phyloP scores from a whole-genome alignment of 139 green algal species.

The Chlorella sp. region DNA sequence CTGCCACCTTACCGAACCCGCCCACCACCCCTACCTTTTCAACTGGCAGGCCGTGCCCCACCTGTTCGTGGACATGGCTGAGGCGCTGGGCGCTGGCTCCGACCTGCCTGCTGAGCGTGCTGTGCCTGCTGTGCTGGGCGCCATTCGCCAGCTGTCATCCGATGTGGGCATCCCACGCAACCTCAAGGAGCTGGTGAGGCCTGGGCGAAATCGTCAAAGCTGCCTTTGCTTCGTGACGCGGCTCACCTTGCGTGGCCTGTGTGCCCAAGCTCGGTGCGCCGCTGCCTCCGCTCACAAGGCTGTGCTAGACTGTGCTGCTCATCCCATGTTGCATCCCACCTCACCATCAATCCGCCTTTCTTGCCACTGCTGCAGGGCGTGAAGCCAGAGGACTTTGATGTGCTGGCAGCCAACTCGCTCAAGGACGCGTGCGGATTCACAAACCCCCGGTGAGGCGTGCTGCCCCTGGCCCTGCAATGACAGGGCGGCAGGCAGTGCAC shows the following conservation, averaged over 20 bases:
- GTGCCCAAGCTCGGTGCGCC: too few species aligned
- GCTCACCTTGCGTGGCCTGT: too few species aligned
- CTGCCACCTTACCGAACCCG: too few species aligned
- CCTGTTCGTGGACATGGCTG: slow-evolving; percentile 31
- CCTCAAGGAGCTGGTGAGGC: slow-evolving; percentile 35
- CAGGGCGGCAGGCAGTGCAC: too few species aligned
- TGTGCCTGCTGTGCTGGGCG: slow-evolving; percentile 4
- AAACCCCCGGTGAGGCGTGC: slow-evolving; percentile 22
- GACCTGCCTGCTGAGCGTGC: neutral
- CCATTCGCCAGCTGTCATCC: slow-evolving; percentile 13
- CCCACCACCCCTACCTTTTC: too few species aligned
- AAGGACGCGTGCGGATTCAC: slow-evolving; percentile 44
- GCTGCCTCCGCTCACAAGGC: too few species aligned
- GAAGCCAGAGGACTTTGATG: slow-evolving; percentile 40
- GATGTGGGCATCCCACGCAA: slow-evolving; percentile 43
- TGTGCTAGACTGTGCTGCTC: too few species aligned
- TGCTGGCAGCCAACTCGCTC: slow-evolving; percentile 39
- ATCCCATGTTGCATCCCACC: too few species aligned
- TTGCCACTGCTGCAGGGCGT: slow-evolving; percentile 25
- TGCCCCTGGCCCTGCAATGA: too few species aligned
- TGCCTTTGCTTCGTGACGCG: too few species aligned
- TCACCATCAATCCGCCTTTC: too few species aligned
- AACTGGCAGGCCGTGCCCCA: neutral
- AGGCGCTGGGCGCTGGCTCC: slow-evolving; percentile 11
- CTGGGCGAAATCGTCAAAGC: neutral